Conservation (phyloP, 306 rosid genomes). For the Malus orientalis region DNA sequence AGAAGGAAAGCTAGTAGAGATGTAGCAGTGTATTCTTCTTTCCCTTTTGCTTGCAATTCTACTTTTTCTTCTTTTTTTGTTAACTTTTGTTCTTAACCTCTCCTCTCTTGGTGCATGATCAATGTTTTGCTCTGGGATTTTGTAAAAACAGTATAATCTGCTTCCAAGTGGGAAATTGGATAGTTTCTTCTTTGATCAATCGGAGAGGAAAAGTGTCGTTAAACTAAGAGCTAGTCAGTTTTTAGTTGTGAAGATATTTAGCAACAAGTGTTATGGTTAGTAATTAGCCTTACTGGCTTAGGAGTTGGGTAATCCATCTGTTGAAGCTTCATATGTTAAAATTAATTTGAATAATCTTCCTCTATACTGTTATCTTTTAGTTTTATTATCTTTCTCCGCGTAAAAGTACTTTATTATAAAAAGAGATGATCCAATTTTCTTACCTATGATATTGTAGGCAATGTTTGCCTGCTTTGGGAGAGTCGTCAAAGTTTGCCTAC, state of each 20-base stretch:
- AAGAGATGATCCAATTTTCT: too few relatives aligned
- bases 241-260: background rate
- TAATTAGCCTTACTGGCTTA: background rate
- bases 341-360: background rate
- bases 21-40: background rate
- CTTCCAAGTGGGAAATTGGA: background rate
- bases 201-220: too few relatives aligned
- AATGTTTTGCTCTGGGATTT: background rate
- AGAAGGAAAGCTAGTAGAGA: constrained; percentile 21
- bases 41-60: background rate
- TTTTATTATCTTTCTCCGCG: too few relatives aligned
- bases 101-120: background rate
- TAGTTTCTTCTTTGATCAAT: background rate
- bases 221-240: background rate
- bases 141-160: background rate
- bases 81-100: background rate
- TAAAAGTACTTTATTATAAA: too few relatives aligned
- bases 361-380: too few relatives aligned
- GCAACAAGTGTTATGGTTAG: background rate
- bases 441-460: too few relatives aligned
- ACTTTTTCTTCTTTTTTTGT: background rate
- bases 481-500: too few relatives aligned
- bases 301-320: background rate
- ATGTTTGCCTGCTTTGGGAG: too few relatives aligned
- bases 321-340: background rate